phyloP scores from a whole-genome alignment of 129 eudicot genomes.

The Flaveria sonorensis region DNA sequence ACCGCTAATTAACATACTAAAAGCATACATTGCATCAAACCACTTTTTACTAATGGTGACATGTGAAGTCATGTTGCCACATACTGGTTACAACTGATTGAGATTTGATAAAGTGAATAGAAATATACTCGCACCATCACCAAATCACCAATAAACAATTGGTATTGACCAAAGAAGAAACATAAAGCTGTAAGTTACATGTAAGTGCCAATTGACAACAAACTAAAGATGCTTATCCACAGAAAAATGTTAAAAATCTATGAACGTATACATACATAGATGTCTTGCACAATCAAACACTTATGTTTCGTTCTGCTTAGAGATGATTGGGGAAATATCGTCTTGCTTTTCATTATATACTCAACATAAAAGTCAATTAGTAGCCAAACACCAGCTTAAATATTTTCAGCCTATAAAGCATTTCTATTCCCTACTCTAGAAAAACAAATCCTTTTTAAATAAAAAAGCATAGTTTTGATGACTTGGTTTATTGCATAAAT shows the following conservation, averaged over 20 bases:
- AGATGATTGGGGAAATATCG: neutral
- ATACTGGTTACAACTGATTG: neutral
- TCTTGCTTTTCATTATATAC: neutral
- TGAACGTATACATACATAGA: neutral
- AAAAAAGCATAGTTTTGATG: neutral
- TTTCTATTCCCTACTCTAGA: neutral
- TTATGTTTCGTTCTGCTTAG: neutral
- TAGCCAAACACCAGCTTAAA: neutral
- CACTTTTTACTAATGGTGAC: neutral
- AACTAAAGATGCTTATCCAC: neutral
- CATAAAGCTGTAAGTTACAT: neutral
- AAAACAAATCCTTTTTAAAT: neutral
- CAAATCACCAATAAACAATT: neutral
- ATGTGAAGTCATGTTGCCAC: conserved; percentile 9
- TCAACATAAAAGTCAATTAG: neutral
- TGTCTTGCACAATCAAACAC: neutral
- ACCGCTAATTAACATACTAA: neutral
- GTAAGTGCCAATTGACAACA: neutral
- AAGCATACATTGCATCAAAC: neutral
- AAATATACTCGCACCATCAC: neutral
- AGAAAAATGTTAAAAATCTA: neutral
- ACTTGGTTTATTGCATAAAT: neutral
- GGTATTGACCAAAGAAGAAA: neutral
- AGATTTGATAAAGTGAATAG: neutral
- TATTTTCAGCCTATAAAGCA: neutral